Conservation (phyloP, 163 green algal species). For the Chloromonas sp. region DNA sequence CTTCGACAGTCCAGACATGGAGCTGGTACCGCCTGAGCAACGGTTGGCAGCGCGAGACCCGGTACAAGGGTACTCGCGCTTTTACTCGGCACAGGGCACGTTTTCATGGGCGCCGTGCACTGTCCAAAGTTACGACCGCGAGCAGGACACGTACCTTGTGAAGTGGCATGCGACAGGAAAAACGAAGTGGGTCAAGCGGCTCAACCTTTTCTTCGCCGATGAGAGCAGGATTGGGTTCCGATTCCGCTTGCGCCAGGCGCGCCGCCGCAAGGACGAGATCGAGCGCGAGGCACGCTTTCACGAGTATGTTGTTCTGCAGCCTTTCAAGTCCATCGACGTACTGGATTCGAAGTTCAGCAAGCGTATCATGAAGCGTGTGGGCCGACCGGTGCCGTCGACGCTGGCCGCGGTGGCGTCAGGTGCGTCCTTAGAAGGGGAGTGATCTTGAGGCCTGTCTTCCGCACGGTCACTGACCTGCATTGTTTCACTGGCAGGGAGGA, state of each 20-base stretch:
- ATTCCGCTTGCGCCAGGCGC: constrained; percentile 26
- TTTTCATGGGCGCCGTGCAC: constrained; percentile 47
- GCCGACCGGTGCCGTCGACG: constrained; percentile 1
- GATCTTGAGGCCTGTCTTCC: too few relatives aligned
- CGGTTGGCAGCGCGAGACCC: constrained; percentile 12
- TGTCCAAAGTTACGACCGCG: constrained; percentile 1
- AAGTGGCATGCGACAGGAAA: constrained; percentile 31
- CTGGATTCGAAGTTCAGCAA: constrained; percentile 43
- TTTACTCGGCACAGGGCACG: constrained; percentile 36
- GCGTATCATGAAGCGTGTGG: constrained; percentile 32
- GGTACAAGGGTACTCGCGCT: constrained; percentile 33
- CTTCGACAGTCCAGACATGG: constrained; percentile 54
- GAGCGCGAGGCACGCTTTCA: constrained; percentile 55
- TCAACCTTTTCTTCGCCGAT: constrained; percentile 52
- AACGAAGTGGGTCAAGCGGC: constrained; percentile 53
- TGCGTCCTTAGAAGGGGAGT: constrained; percentile 7
- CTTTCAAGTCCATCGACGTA: constrained; percentile 47
- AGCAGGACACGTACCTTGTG: constrained; percentile 38
- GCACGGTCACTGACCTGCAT: too few relatives aligned
- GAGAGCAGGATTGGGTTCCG: constrained; percentile 42
- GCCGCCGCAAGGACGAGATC: constrained; percentile 39
- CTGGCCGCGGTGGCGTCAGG: constrained; percentile 21
- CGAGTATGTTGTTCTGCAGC: constrained; percentile 46
- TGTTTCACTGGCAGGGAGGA: too few relatives aligned
- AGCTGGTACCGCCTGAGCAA: constrained; percentile 28